Conservation (phyloP, 352 stramenopile species). For the Globisporangium iwayamae region DNA sequence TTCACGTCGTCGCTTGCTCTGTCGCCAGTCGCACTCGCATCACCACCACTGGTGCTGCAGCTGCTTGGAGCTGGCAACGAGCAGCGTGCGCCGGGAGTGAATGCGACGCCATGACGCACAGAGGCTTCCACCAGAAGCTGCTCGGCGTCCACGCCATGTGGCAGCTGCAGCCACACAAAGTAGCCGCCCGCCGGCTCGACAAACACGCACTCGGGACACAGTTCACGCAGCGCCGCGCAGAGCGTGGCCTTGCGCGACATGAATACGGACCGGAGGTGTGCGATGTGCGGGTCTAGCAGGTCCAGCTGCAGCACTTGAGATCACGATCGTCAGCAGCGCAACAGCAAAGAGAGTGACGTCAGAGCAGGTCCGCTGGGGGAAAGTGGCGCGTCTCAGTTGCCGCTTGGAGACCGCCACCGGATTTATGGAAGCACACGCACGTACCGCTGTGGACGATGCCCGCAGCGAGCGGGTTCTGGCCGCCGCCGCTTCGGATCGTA, state of each 20-base stretch:
- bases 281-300: constrained; percentile 47
- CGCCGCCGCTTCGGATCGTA: constrained; percentile 86
- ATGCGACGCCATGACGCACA: constrained; percentile 56
- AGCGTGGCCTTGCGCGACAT: constrained; percentile 39
- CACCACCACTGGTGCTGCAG: not conserved
- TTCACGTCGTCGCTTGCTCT: not conserved
- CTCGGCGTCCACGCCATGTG: constrained; percentile 37
- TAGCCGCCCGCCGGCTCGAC: constrained; percentile 70
- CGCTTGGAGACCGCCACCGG: constrained; percentile 1
- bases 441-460: constrained; percentile 74
- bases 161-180: constrained; percentile 80
- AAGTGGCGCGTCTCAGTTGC: not conserved
- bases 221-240: constrained; percentile 38
- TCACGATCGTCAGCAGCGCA: not conserved
- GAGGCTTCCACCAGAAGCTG: constrained; percentile 46
- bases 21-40: not conserved
- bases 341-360: constrained; percentile 28
- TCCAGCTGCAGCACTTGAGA: constrained; percentile 58
- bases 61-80: constrained; percentile 22
- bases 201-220: constrained; percentile 49
- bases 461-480: constrained; percentile 88
- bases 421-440: constrained; percentile 14
- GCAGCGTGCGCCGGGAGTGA: constrained; percentile 71
- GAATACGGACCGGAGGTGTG: constrained; percentile 40
- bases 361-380: constrained; percentile 17